Evolutionary conservation across 2,329 filamentous ascomycete species (phyloP).

Genomic region (Calonectria pseudoturangicola): DNA sequence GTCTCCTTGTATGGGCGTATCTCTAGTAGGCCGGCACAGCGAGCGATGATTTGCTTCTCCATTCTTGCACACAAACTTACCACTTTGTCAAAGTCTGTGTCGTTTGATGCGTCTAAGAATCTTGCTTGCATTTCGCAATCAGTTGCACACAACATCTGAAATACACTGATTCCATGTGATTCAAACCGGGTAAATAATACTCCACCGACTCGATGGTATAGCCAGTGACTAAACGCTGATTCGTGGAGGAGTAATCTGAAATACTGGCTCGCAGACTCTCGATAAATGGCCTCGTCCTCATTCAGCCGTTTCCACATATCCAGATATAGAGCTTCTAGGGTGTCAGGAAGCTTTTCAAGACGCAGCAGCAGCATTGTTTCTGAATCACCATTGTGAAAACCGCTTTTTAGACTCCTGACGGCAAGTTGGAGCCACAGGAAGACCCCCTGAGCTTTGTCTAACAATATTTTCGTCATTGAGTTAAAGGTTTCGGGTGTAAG

Average conservation of each 20-base stretch:
- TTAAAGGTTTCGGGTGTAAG: not conserved
- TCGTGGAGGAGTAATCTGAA: not conserved
- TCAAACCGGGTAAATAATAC: too few species aligned
- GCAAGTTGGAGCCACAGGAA: constrained; percentile 16
- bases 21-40: constrained; percentile 10
- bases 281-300: constrained; percentile 19
- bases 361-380: not conserved
- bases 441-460: not conserved
- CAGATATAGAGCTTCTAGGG: constrained; percentile 19
- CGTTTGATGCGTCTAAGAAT: too few species aligned
- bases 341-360: constrained; percentile 15
- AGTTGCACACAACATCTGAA: too few species aligned
- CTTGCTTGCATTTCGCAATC: too few species aligned
- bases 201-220: too few species aligned
- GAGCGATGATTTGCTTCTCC: too few species aligned
- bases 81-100: too few species aligned
- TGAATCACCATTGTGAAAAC: constrained; percentile 26
- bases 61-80: too few species aligned
- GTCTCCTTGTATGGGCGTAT: too few species aligned
- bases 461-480: not conserved
- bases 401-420: not conserved
- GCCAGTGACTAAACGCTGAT: too few species aligned
- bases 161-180: too few species aligned
- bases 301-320: constrained; percentile 37
- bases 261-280: constrained; percentile 19